Percentiles rank a stretch among this genome's conserved stretches.
Conservation (phyloP, 192 early-diverging fungal species). For the Gorgonomyces haynaldii region DNA sequence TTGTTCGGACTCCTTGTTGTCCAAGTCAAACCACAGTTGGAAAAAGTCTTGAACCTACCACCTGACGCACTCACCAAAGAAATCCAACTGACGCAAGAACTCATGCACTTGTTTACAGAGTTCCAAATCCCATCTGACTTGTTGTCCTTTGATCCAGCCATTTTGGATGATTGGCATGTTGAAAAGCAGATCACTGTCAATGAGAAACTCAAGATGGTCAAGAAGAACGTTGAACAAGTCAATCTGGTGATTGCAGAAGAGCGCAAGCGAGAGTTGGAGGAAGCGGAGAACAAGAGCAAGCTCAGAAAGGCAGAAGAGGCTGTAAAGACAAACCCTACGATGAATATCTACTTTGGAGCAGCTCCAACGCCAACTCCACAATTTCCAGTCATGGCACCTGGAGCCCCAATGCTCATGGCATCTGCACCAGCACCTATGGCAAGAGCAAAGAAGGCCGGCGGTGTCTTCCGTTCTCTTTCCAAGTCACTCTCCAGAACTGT, state of each 20-base stretch:
- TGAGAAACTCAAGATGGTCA: conserved; percentile 3
- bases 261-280: no score
- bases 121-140: conserved; percentile 21
- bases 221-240: conserved; percentile 5
- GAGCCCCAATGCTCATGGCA: no score
- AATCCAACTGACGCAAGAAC: conserved; percentile 20
- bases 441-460: no score
- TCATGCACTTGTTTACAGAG: conserved; percentile 21
- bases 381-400: no score
- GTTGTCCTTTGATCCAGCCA: conserved; percentile 8
- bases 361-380: conserved; percentile 1
- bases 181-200: background rate
- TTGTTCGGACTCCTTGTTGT: conserved; percentile 15
- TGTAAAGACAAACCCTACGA: no score
- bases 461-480: no score
- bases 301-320: no score
- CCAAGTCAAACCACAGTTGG: conserved; percentile 26
- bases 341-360: no score
- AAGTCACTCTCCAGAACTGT: no score
- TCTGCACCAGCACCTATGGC: no score
- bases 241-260: conserved; percentile 5
- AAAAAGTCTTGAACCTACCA: conserved; percentile 17
- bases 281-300: no score
- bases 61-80: conserved; percentile 20
- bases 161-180: background rate